Base-by-base conservation (phyloP, 2,329 filamentous ascomycete species). In the Fusarium lyarnte region DNA sequence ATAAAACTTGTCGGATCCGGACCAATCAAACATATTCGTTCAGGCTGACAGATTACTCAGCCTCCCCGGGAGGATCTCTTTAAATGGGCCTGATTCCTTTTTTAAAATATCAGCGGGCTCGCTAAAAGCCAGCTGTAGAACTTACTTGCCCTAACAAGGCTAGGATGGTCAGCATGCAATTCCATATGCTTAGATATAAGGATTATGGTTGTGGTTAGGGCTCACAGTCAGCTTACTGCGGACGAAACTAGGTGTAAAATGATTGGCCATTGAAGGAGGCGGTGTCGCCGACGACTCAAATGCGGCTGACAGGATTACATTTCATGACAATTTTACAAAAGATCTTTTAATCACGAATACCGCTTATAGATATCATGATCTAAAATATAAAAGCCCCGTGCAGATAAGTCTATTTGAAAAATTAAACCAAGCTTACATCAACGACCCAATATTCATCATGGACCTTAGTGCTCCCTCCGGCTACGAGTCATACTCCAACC, bases 401-500 rank as follows among this genome's bases (percentile, higher is more conserved):
- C 21, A n/a, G 13, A 12, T n/a, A 21, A 13, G 5, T 45, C 16
- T 54, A 16, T 27, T 45, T 21, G 14, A 6, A 35, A n/a, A 17
- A 5, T 0, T 4, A 6, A 33, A 52, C 39, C 8, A 29, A 39
- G 33, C 58, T 45, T 63, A 54, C 21, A 7, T 45, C 31, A 19
- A 19, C 21, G 8, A 38, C 16, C 17, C 21, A 23, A 8, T 35
- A 4, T 21, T 39, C 9, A 63, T 16, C 3, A 66, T 66, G 63
- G 63, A 66, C 16, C 53, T 66, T 2, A 66, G 63, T 35, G n/a
- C 36, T 0, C 63, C 62, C 0, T 66, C 63, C 19, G 52, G 52
- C 8, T 66, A 66, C 17, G 63, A 66, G 5, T 66, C 63, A 1
- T 66, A 66, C 39, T 66, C 63, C 1, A 66, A 66, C 45, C 43